Base-by-base conservation (phyloP, 257 asterid genomes). In the Scutellaria galericulata region DNA sequence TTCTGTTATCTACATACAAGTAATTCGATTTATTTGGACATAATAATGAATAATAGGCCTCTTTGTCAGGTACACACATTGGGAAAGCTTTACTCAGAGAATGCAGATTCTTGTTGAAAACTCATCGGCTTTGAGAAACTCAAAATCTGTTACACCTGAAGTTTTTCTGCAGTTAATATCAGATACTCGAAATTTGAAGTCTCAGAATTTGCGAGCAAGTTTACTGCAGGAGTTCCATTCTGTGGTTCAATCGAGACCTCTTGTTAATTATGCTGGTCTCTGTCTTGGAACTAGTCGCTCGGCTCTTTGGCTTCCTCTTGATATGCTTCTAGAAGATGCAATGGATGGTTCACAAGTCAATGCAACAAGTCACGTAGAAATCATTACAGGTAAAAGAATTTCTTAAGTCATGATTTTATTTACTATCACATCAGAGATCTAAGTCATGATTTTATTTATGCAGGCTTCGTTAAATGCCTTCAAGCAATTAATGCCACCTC, bases 261-360 rank as follows among this genome's bases (percentile, higher is more conserved):
- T 87, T 37, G 83, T 82, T 57, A 73, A 85, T 46, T 85, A 84
- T 47, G 84, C 89, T 75, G 91, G 90, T 83, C 91, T 81, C 75
- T 83, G 92, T 70, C 75, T 85, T 11, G 98, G 97, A 75, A 72
- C 80, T 60, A 91, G 92, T 41, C 86, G 85, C 40, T 89, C 99
- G 58, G 79, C 93, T 35, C 93, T 89, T 71, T 94, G 98, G 98
- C 96, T 91, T 68, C 97, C 99, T 74, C 91, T 91, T 53, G 99
- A 94, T 84, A 80, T 94, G 79, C 87, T 90, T 37, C 85, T 91
- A 8, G 99, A 94, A 84, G 99, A 94, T 79, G 89, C 98, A 61
- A 91, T 91, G 96, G 97, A 90, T 81, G 92, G 92, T 73, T 87
- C 93, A 22, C 96, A 88, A 84, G 98, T 94, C 61, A 87, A 81